Evolutionary conservation across 768 basidiomycete species (phyloP), one percentile per base, ranked within the genome.

Genomic region (Pisolithus sp.): DNA sequence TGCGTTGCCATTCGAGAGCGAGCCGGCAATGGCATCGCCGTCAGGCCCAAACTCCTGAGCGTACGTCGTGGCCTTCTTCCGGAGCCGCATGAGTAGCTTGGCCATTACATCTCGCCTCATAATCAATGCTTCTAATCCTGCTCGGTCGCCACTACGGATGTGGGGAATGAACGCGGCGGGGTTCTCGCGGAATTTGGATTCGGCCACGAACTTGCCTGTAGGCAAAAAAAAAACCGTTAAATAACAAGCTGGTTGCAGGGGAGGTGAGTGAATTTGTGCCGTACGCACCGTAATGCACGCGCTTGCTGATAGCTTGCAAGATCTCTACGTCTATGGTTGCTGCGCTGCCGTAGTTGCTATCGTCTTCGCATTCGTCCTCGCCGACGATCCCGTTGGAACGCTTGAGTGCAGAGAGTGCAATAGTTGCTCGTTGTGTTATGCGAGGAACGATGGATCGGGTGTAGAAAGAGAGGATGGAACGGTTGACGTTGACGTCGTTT

Each of bases 51-150:
- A 79, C 54, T 95, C 93, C 56, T 90, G 86, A 0, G 93, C 94
- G 54, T 85, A 85, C 2, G 76, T 82, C 6, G 72, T 73, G 1
- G 85, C 83, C 67, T 99, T 99, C 72, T 90, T 94, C 48, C 80
- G 81, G 24, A 99, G 71, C 18, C 96, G 80, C 44, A 79, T 71
- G 28, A 99, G 80, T 2, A 99, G 76, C 51, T 83, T 86, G 17
- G 77, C 79, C 64, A 99, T 96, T 26, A 99, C 93, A 51, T 89
- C 95, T 0, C 96, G 93, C 67, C 98, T 98, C n/a, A 93, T 94
- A 64, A 99, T 97, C 42, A 99, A 73, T 0, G 71, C 83, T 7
- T 88, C 91, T 20, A 99, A 78, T 7, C 83, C 87, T 38, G 79
- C 70, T 17, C 82, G 80, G 66, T 98, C 87, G 8, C 85, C 84